These are phyloP conservation scores for Candida quercuum DNA, from an alignment of 805 yeast species.

Conservation along the genomic window DNA sequence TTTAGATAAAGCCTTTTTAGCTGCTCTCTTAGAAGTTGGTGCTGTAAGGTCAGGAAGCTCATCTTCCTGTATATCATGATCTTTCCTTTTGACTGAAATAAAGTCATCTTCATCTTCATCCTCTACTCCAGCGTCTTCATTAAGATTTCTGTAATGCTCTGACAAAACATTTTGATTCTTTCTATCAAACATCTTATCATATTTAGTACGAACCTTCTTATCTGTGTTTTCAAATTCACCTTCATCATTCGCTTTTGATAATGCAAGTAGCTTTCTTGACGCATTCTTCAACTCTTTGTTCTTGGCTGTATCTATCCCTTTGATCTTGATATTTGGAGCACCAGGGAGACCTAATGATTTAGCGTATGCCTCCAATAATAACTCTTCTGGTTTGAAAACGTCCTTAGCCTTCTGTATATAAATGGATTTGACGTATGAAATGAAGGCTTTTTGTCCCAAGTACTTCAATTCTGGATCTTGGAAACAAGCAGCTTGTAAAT, in stretches of 20 bases:
- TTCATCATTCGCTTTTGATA: conserved; percentile 55
- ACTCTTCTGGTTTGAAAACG: conserved; percentile 68
- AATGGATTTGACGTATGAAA: conserved; percentile 82
- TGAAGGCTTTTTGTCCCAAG: conserved; percentile 92
- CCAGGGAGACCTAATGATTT: conserved; percentile 90
- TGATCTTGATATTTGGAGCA: conserved; percentile 85
- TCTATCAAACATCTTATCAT: conserved; percentile 94
- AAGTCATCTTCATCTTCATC: conserved; percentile 52
- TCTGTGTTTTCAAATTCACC: conserved; percentile 46
- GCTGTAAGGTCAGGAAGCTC: conserved; percentile 56
- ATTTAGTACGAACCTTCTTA: conserved; percentile 69
- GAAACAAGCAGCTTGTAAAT: conserved; percentile 86
- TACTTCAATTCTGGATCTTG: conserved; percentile 88
- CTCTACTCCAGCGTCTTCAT: conserved; percentile 13
- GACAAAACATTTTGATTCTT: conserved; percentile 88
- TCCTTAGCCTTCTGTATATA: conserved; percentile 84
- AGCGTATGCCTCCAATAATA: conserved; percentile 83
- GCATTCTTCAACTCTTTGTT: conserved; percentile 75
- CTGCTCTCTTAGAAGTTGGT: conserved; percentile 78
- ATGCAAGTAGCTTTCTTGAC: conserved; percentile 59
- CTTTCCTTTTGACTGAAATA: conserved; percentile 70
- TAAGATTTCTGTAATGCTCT: conserved; percentile 77
- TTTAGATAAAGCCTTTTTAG: conserved; percentile 82
- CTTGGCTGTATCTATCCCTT: conserved; percentile 38
- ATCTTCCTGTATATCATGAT: conserved; percentile 62